Conservation (phyloP, 108 stramenopile species). For the Skeletonema menzelii region DNA sequence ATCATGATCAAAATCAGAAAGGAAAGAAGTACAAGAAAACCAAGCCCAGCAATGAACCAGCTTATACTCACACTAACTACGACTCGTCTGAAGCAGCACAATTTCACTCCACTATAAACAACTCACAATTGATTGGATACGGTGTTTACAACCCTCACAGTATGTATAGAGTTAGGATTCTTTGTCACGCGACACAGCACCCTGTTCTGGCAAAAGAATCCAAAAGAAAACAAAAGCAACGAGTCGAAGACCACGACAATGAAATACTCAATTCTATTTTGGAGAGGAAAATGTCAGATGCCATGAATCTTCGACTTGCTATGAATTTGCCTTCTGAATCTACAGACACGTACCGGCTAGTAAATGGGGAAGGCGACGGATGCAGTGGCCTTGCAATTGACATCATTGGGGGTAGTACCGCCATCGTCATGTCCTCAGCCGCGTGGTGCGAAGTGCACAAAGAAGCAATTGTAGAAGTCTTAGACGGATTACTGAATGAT, state of each 20-base stretch:
- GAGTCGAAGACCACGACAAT: slow-evolving; percentile 1
- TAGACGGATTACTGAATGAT: slow-evolving; percentile 41
- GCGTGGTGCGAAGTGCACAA: slow-evolving; percentile 92
- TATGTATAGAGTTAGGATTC: slow-evolving; percentile 81
- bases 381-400: slow-evolving; percentile 92
- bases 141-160: slow-evolving; percentile 86
- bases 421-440: slow-evolving; percentile 87
- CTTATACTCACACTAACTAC: slow-evolving; percentile 36
- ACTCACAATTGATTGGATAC: slow-evolving; percentile 69
- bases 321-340: slow-evolving; percentile 43
- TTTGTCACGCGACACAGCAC: slow-evolving; percentile 65
- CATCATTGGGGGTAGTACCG: slow-evolving; percentile 71
- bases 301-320: slow-evolving; percentile 54
- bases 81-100: not conserved
- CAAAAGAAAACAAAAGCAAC: slow-evolving; percentile 26
- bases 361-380: slow-evolving; percentile 96
- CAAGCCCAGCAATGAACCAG: slow-evolving; percentile 4
- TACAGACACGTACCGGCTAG: slow-evolving; percentile 81
- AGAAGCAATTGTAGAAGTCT: slow-evolving; percentile 45
- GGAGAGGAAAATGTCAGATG: slow-evolving; percentile 53
- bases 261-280: slow-evolving; percentile 54
- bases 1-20: slow-evolving; percentile 1
- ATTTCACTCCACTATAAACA: slow-evolving; percentile 12
- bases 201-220: slow-evolving; percentile 34
- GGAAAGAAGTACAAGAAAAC: slow-evolving; percentile 18